phyloP scores from a whole-genome alignment of 495 filamentous ascomycete genomes.

The Aspergillus haitiensis region DNA sequence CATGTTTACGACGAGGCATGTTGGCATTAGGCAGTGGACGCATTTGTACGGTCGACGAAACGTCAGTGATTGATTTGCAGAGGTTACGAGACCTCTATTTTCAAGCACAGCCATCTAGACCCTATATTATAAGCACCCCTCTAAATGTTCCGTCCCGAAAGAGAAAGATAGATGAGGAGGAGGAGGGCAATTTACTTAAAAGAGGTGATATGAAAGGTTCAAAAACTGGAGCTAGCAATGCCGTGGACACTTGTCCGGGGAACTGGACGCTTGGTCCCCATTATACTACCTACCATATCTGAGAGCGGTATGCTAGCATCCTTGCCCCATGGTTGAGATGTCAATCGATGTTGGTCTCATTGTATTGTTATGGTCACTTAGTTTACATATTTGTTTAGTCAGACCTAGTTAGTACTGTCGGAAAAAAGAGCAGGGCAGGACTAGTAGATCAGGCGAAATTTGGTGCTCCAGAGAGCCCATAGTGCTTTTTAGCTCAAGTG shows the following conservation, averaged over 20 bases:
- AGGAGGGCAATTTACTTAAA: conserved; percentile 1
- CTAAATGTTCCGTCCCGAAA: neutral
- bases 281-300: neutral
- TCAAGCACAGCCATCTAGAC: neutral
- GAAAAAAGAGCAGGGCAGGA: no score
- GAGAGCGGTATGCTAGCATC: neutral
- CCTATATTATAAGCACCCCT: neutral
- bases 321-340: conserved; percentile 1
- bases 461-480: no score
- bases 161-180: conserved; percentile 1
- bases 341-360: neutral
- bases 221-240: neutral
- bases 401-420: no score
- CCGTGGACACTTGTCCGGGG: neutral
- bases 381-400: no score
- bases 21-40: conserved; percentile 7
- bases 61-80: conserved; percentile 2
- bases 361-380: no score
- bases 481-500: no score
- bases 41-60: conserved; percentile 4
- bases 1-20: conserved; percentile 1
- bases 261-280: neutral
- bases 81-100: conserved; percentile 6
- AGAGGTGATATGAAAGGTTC: neutral
- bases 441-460: no score